Conservation (phyloP, 2,329 filamentous ascomycete genomes). For the Chrysoporthe cubensis region DNA sequence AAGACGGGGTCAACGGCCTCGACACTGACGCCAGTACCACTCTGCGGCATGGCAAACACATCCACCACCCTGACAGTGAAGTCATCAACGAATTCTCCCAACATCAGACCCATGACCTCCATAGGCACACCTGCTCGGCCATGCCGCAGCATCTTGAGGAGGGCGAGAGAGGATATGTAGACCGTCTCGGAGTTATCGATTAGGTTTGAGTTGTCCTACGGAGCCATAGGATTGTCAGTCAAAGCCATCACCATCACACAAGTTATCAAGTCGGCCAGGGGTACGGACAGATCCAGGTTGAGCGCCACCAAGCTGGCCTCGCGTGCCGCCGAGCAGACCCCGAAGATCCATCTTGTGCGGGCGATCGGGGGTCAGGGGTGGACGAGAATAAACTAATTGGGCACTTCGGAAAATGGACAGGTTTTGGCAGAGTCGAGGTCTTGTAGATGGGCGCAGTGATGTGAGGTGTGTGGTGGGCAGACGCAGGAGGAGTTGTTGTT, state of each 20-base stretch:
- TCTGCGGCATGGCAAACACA: slow-evolving; percentile 99
- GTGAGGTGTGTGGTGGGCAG: not conserved
- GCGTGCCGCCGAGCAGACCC: slow-evolving; percentile 76
- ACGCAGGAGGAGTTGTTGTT: not conserved
- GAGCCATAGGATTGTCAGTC: slow-evolving; percentile 28
- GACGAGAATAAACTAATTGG: slow-evolving; percentile 28
- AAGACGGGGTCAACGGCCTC: slow-evolving; percentile 98
- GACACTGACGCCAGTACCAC: slow-evolving; percentile 95
- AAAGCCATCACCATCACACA: not conserved
- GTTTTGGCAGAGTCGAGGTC: not conserved
- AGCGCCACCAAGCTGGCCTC: slow-evolving; percentile 68
- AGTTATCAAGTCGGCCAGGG: slow-evolving; percentile 8
- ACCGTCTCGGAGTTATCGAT: slow-evolving; percentile 99
- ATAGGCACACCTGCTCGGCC: slow-evolving; percentile 97
- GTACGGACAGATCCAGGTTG: slow-evolving; percentile 63
- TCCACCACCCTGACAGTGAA: slow-evolving; percentile 98
- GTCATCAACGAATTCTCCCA: slow-evolving; percentile 98
- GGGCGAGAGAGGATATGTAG: slow-evolving; percentile 95
- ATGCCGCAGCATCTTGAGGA: slow-evolving; percentile 98
- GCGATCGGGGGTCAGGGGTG: slow-evolving; percentile 25
- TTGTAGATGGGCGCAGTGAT: not conserved
- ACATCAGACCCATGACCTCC: slow-evolving; percentile 99
- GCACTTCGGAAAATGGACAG: not conserved
- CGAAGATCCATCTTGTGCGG: slow-evolving; percentile 79
- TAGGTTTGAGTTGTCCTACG: slow-evolving; percentile 82